Evolutionary conservation across 306 rosid genomes (phyloP), one percentile per base, ranked within the genome.

Genomic region (Vachellia pachyceras): DNA sequence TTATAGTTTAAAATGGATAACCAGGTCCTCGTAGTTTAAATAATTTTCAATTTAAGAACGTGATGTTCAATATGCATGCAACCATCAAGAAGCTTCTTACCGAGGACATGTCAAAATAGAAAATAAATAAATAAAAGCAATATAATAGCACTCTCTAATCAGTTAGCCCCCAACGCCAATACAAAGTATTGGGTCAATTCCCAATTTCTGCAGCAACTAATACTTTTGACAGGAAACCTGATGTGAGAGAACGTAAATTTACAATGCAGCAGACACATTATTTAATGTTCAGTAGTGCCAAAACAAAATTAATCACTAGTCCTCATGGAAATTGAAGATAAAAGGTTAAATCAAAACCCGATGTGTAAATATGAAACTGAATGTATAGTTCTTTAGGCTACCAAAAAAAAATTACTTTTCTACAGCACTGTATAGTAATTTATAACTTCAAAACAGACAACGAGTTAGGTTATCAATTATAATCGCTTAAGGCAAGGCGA

Each of bases 121-220:
- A 54, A 54, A 54, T n/a, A 3, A 60, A 60, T 0, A 60, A 25
- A 60, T 2, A 8, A 46, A 46, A 14, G 14, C 5, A 60, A 60
- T 60, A 23, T 9, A 37, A 25, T 60, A 60, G 23, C 23, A 29
- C n/a, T 46, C 45, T 61, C 35, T 45, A 29, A 25, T 18, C 33
- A 60, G 42, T 65, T 46, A 17, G 35, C 52, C 57, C 35, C 13
- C 42, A 50, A 4, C 41, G 14, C 25, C 8, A 40, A 22, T 75
- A 13, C 57, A 75, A 75, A 75, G 39, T 11, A 64, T 76, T 63
- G 8, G 17, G 63, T 20, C 69, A 63, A 63, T 29, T 29, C n/a
- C 17, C 2, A 33, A 60, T 39, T 44, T 65, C 49, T 33, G 5
- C 63, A 76, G 65, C 64, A 46, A 61, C 67, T 47, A n/a, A 37